A percentile compares a stretch with the other conserved stretches of the same genome.
Evolutionary conservation across 352 stramenopile genomes (phyloP).

Genomic region (Phytophthora sansomeana): DNA sequence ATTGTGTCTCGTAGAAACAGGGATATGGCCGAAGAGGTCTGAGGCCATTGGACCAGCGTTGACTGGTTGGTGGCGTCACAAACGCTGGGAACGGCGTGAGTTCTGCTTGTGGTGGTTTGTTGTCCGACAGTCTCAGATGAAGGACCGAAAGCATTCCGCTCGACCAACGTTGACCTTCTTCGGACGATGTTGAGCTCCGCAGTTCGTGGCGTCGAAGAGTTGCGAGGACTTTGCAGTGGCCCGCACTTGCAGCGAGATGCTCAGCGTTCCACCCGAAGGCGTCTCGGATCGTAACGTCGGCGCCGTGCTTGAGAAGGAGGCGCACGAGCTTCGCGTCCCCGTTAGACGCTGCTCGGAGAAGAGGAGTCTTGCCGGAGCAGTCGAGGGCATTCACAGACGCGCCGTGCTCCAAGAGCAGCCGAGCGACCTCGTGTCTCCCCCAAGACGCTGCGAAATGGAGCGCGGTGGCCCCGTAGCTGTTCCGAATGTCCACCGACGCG

Average conservation of each 20-base stretch:
- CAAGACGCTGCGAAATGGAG: conserved; percentile 32
- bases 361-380: conserved; percentile 27
- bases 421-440: conserved; percentile 9
- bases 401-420: conserved; percentile 23
- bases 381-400: conserved; percentile 27
- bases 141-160: conserved; percentile 7
- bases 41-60: conserved; percentile 1
- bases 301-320: conserved; percentile 28
- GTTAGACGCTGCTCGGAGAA: conserved; percentile 24
- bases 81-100: conserved; percentile 3
- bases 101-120: background rate
- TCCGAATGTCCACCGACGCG: conserved; percentile 20
- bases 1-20: background rate
- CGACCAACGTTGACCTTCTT: background rate
- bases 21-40: conserved; percentile 14
- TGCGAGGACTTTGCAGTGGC: conserved; percentile 18
- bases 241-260: conserved; percentile 14
- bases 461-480: conserved; percentile 27
- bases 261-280: conserved; percentile 24
- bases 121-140: background rate
- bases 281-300: conserved; percentile 13
- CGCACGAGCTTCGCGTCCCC: conserved; percentile 21
- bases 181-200: background rate
- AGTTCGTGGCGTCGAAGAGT: conserved; percentile 15
- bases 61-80: conserved; percentile 1